A percentile compares a stretch with the other conserved stretches of the same genome.
Conservation (phyloP, 1,284 basidiomycete genomes). For the Ceratobasidium sp. region DNA sequence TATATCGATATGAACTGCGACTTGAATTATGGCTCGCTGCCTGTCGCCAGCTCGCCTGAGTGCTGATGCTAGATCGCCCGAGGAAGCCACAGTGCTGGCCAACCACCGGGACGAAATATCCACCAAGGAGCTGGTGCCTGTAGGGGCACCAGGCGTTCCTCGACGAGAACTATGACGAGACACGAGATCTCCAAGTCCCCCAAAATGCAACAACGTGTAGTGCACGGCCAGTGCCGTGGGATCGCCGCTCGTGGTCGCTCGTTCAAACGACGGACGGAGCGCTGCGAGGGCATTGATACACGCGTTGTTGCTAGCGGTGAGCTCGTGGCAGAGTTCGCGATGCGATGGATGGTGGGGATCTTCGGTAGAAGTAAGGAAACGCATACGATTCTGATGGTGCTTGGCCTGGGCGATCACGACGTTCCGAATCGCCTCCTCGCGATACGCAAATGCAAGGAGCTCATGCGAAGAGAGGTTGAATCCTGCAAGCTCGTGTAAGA, state of each 20-base stretch:
- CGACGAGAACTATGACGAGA: slow-evolving; percentile 33
- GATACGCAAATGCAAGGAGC: slow-evolving; percentile 19
- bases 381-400: slow-evolving; percentile 42
- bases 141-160: slow-evolving; percentile 2
- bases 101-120: slow-evolving; percentile 39
- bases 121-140: slow-evolving; percentile 18
- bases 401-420: slow-evolving; percentile 24
- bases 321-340: slow-evolving; percentile 28
- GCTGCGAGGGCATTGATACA: slow-evolving; percentile 18
- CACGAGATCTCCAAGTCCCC: slow-evolving; percentile 35
- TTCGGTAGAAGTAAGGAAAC: slow-evolving; percentile 40
- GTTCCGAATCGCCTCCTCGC: slow-evolving; percentile 25
- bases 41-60: slow-evolving; percentile 33
- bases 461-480: slow-evolving; percentile 39
- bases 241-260: slow-evolving; percentile 13
- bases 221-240: slow-evolving; percentile 17
- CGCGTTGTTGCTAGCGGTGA: slow-evolving; percentile 31
- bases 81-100: slow-evolving; percentile 16
- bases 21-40: slow-evolving; percentile 39
- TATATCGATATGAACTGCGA: slow-evolving; percentile 39
- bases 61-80: slow-evolving; percentile 36
- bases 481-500: slow-evolving; percentile 32
- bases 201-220: slow-evolving; percentile 36
- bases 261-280: slow-evolving; percentile 26
- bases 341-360: slow-evolving; percentile 35